A percentile compares a stretch with the other conserved stretches of the same genome.
phyloP scores from a whole-genome alignment of 2,329 filamentous ascomycete species.

The Pseudocercospora musae region DNA sequence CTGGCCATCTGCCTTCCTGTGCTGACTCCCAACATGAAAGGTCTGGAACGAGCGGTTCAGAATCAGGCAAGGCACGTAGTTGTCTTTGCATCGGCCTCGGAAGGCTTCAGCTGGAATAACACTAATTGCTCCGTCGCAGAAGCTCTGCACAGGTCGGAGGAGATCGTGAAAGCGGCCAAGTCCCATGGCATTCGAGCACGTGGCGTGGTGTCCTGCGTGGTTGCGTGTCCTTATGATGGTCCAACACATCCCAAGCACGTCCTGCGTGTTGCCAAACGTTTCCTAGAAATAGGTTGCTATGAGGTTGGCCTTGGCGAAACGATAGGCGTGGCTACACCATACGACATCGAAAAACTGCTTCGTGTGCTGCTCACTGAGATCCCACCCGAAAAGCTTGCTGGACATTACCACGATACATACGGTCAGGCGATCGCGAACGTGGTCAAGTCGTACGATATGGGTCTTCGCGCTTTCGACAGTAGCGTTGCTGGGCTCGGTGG shows the following conservation, averaged over 20 bases:
- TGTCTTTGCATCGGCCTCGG: slow-evolving; percentile 42
- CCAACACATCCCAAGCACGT: slow-evolving; percentile 26
- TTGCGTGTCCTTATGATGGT: slow-evolving; percentile 40
- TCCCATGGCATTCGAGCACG: slow-evolving; percentile 34
- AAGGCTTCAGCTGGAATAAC: slow-evolving; percentile 44
- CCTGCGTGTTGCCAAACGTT: slow-evolving; percentile 15
- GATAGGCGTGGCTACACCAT: slow-evolving; percentile 25
- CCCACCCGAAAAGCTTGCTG: slow-evolving; percentile 25
- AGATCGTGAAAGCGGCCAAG: slow-evolving; percentile 34
- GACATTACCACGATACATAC: slow-evolving; percentile 35
- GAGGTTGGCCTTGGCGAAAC: slow-evolving; percentile 32
- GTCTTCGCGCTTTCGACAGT: slow-evolving; percentile 29
- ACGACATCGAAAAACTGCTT: slow-evolving; percentile 34
- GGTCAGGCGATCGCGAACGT: slow-evolving; percentile 32
- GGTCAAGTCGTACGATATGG: slow-evolving; percentile 25
- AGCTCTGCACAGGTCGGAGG: slow-evolving; percentile 35
- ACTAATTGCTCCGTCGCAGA: slow-evolving; percentile 42
- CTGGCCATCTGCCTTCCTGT: slow-evolving; percentile 33
- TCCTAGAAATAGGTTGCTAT: slow-evolving; percentile 30
- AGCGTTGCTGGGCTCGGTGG: slow-evolving; percentile 32
- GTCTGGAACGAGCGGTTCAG: slow-evolving; percentile 56
- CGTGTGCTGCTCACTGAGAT: slow-evolving; percentile 32
- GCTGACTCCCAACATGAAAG: slow-evolving; percentile 42
- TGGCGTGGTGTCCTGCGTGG: slow-evolving; percentile 44
- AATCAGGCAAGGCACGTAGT: slow-evolving; percentile 39